These are phyloP conservation scores for Phellopilus nigrolimitatus DNA, from an alignment of 1,284 basidiomycete genomes.

Conservation along the genomic window DNA sequence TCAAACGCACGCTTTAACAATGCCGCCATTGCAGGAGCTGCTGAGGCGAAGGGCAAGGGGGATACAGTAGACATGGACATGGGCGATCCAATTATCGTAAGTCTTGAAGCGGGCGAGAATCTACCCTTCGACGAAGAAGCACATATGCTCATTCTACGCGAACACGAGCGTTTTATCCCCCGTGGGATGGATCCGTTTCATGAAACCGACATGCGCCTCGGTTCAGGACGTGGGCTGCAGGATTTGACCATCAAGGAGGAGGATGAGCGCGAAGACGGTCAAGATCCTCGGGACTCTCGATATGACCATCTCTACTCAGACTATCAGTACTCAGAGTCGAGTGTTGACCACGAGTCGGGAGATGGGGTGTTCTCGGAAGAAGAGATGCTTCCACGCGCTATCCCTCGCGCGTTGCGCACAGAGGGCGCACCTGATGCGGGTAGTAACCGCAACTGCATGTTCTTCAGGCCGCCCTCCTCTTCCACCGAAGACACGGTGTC, in stretches of 20 bases:
- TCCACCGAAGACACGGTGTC: not conserved
- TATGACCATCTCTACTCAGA: not conserved
- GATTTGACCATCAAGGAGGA: conserved; percentile 19
- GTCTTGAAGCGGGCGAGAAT: conserved; percentile 12
- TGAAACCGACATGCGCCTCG: conserved; percentile 5
- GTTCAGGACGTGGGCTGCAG: conserved; percentile 7
- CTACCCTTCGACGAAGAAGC: conserved; percentile 10
- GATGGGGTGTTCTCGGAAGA: not conserved
- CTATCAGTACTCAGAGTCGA: not conserved
- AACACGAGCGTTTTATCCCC: conserved; percentile 14
- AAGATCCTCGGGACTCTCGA: not conserved
- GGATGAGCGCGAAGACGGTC: conserved; percentile 13
- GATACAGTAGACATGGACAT: not conserved
- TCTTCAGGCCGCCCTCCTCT: conserved; percentile 8
- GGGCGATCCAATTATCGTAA: conserved; percentile 10
- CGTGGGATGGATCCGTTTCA: not conserved
- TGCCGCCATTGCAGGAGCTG: not conserved
- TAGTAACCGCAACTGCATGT: conserved; percentile 11
- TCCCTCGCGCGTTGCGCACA: not conserved
- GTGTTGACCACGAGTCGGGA: not conserved
- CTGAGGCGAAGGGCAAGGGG: not conserved
- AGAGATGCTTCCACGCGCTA: not conserved
- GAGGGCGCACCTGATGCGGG: not conserved
- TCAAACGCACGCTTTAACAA: not conserved
- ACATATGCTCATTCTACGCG: conserved; percentile 5